Base-by-base conservation (phyloP, 148 eudicot species). In the Pharnaceum exiguum region DNA sequence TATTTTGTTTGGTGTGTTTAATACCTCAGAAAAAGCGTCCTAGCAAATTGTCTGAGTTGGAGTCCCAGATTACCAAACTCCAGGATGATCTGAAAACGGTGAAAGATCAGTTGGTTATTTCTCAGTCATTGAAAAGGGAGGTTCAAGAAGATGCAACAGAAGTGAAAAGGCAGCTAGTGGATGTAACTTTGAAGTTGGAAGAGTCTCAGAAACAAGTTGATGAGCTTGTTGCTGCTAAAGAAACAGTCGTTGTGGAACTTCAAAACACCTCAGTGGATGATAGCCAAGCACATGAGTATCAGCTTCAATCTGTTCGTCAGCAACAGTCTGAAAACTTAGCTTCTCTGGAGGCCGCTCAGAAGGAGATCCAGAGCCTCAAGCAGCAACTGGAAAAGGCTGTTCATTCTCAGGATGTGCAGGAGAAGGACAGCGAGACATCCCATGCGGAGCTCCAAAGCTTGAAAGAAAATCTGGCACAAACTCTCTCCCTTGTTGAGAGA, bases 21-120 rank as follows among this genome's bases (percentile, higher is more conserved):
- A 19, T 25, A 3, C 44, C 53, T 35, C 74, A 91, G 87, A 82
- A 75, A 65, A 86, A 72, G 65, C 90, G 78, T 3, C 79, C 82
- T 24, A 79, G 79, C 77, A 80, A 71, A 71, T 56, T 71, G 63
- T 69, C 82, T 42, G 97, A 81, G 62, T 45, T 91, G 48, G 94
- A 91, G 68, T 69, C 80, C 53, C 96, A 75, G 69, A 76, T 91
- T 57, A 73, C 90, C 44, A 82, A 91, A 72, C 97, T 91, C 37
- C 73, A 82, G 69, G 82, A 74, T 46, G 95, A 87, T 51, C 76
- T 90, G 26, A 82, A 75, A 57, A 79, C 57, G 46, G 82, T 70
- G 46, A 90, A 82, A 68, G 91, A 87, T 36, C 80, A 86, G 69
- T 66, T 90, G 48, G 35, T 43, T 46, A 53, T 67, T 49, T 66